Evolutionary conservation across 306 rosid species (phyloP).

Genomic region (Potentilla sterilis): DNA sequence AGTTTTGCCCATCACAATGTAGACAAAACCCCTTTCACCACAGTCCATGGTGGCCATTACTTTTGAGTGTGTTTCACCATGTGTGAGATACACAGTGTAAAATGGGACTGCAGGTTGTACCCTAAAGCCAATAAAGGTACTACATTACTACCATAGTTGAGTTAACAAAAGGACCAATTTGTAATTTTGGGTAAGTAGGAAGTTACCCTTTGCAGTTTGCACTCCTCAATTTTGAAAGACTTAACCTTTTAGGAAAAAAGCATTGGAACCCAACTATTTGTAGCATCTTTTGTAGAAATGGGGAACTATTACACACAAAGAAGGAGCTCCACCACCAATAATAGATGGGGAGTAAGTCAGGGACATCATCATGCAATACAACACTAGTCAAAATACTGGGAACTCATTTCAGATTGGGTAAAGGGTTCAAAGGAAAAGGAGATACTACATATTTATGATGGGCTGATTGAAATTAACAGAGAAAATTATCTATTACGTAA

Average conservation of each 20-base stretch:
- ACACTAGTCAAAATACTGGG: constrained; percentile 18
- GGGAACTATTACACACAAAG: constrained; percentile 9
- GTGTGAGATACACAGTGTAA: not conserved
- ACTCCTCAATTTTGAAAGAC: not conserved
- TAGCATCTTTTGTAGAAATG: constrained; percentile 28
- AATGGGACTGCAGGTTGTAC: not conserved
- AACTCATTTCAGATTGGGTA: constrained; percentile 9
- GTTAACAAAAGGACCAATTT: constrained; percentile 11
- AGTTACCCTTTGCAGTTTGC: not conserved
- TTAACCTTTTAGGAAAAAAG: constrained; percentile 17
- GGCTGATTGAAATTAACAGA: not conserved
- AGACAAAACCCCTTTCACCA: not conserved
- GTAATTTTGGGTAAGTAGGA: constrained; percentile 10
- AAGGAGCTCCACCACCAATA: constrained; percentile 32
- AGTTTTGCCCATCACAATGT: constrained; percentile 7
- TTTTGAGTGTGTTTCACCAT: constrained; percentile 15
- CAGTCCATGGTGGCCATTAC: constrained; percentile 20
- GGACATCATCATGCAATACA: constrained; percentile 30
- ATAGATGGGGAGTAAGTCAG: constrained; percentile 23
- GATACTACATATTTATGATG: not conserved
- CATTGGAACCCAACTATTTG: constrained; percentile 40
- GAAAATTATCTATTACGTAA: not conserved
- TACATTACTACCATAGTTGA: not conserved
- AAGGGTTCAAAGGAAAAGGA: not conserved
- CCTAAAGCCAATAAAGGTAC: not conserved